These are phyloP conservation scores for Lobosporangium transversale DNA, from an alignment of 192 early-diverging fungal species.

Conservation along the genomic window DNA sequence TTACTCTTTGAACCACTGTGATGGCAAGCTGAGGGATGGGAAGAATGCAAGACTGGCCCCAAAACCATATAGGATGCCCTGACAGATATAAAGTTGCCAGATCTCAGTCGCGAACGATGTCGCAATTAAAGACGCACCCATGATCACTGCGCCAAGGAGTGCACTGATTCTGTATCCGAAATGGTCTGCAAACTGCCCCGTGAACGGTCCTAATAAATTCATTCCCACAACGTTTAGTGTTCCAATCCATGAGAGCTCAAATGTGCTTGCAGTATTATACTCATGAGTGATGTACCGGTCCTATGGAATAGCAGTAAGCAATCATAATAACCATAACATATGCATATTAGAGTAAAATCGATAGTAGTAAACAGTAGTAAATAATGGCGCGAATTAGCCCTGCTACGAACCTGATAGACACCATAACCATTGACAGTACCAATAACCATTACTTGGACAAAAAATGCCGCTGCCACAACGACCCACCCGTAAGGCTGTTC, in stretches of 20 bases:
- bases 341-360: too few relatives aligned
- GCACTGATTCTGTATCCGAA: slow-evolving; percentile 59
- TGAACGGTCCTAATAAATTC: slow-evolving; percentile 55
- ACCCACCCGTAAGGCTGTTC: slow-evolving; percentile 60
- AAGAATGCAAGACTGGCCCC: slow-evolving; percentile 61
- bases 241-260: slow-evolving; percentile 62
- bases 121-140: slow-evolving; percentile 56
- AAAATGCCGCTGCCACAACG: slow-evolving; percentile 59
- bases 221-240: slow-evolving; percentile 61
- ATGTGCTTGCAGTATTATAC: slow-evolving; percentile 51
- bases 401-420: slow-evolving; percentile 52
- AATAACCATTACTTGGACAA: slow-evolving; percentile 62
- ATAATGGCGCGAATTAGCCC: too few relatives aligned
- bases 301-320: background rate
- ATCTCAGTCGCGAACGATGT: slow-evolving; percentile 65
- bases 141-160: slow-evolving; percentile 60
- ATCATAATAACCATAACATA: too few relatives aligned
- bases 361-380: too few relatives aligned
- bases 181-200: slow-evolving; percentile 62
- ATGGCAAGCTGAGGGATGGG: slow-evolving; percentile 61
- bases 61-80: slow-evolving; percentile 38
- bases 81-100: slow-evolving; percentile 44
- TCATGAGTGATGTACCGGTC: slow-evolving; percentile 38
- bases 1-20: slow-evolving; percentile 63
- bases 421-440: slow-evolving; percentile 67